Percentiles rank a stretch among this genome's conserved stretches.
Evolutionary conservation across 805 yeast species (phyloP).

Genomic region (Phaffomyces antillensis): DNA sequence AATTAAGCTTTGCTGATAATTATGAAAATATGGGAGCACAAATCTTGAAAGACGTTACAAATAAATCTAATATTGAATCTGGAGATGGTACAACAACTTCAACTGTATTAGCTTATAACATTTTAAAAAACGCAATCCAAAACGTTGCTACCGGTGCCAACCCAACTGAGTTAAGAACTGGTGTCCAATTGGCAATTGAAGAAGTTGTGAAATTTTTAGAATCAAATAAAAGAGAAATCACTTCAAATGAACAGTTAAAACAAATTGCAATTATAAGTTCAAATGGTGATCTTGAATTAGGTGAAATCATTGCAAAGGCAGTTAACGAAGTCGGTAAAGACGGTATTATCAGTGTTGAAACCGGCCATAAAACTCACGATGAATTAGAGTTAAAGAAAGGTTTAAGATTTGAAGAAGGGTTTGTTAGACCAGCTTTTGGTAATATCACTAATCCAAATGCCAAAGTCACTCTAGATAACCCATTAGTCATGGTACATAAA

Average conservation of each 20-base stretch:
- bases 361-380: constrained; percentile 94
- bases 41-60: constrained; percentile 91
- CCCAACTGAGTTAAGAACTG: constrained; percentile 97
- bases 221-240: constrained; percentile 83
- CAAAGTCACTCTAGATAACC: constrained; percentile 93
- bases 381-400: constrained; percentile 97
- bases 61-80: constrained; percentile 94
- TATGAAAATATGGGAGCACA: constrained; percentile 97
- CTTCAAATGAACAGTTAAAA: constrained; percentile 90
- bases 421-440: constrained; percentile 88
- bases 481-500: constrained; percentile 58
- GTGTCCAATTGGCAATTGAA: constrained; percentile 94
- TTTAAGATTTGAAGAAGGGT: constrained; percentile 97
- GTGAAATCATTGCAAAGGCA: constrained; percentile 84
- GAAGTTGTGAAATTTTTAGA: constrained; percentile 83
- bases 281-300: constrained; percentile 91
- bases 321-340: constrained; percentile 99
- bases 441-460: constrained; percentile 75
- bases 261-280: constrained; percentile 98
- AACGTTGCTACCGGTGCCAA: constrained; percentile 98
- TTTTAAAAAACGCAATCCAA: constrained; percentile 90
- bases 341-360: constrained; percentile 97
- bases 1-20: constrained; percentile 76
- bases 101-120: constrained; percentile 91
- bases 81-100: constrained; percentile 99